Evolutionary conservation across 2,329 filamentous ascomycete genomes (phyloP).

Genomic region (Drechmeria coniospora): DNA sequence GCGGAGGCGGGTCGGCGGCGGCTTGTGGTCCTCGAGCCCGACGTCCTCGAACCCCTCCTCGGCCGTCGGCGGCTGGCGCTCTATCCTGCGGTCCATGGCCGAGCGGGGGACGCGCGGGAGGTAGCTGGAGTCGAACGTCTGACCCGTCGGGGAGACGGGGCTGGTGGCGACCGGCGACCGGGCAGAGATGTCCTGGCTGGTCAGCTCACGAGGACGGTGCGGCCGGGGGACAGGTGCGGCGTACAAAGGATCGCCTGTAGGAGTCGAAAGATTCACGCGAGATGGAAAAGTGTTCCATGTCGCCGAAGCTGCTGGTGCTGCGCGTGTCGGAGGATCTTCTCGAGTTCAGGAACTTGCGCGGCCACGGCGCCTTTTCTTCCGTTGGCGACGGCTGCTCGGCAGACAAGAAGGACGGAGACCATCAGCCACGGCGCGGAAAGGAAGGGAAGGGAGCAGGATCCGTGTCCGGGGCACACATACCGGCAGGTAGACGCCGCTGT

Average conservation of each 20-base stretch:
- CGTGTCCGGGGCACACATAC: conserved; percentile 45
- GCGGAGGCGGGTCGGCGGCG: conserved; percentile 33
- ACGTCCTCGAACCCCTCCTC: conserved; percentile 86
- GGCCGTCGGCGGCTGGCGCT: conserved; percentile 45
- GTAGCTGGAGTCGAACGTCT: conserved; percentile 65
- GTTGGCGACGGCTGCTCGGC: conserved; percentile 63
- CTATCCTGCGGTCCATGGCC: conserved; percentile 41
- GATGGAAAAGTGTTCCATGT: conserved; percentile 89
- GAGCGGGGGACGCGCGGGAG: conserved; percentile 47
- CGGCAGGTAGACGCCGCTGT: conserved; percentile 86
- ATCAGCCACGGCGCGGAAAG: not conserved
- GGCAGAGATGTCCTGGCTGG: conserved; percentile 79
- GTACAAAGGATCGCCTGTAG: conserved; percentile 86
- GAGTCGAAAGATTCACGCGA: conserved; percentile 95
- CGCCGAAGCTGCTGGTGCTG: conserved; percentile 53
- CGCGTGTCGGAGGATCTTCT: conserved; percentile 38
- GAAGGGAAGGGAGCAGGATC: conserved; percentile 4
- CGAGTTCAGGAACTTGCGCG: conserved; percentile 34
- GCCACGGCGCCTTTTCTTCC: conserved; percentile 74
- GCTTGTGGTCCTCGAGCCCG: conserved; percentile 61
- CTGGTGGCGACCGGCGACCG: conserved; percentile 59
- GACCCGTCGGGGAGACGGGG: conserved; percentile 47
- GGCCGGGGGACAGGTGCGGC: conserved; percentile 15
- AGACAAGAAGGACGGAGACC: not conserved
- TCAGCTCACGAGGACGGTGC: too few relatives aligned